Percentiles rank a stretch among this genome's conserved stretches.
phyloP scores from a whole-genome alignment of 2,329 filamentous ascomycete species.

The Camillea tinctor region DNA sequence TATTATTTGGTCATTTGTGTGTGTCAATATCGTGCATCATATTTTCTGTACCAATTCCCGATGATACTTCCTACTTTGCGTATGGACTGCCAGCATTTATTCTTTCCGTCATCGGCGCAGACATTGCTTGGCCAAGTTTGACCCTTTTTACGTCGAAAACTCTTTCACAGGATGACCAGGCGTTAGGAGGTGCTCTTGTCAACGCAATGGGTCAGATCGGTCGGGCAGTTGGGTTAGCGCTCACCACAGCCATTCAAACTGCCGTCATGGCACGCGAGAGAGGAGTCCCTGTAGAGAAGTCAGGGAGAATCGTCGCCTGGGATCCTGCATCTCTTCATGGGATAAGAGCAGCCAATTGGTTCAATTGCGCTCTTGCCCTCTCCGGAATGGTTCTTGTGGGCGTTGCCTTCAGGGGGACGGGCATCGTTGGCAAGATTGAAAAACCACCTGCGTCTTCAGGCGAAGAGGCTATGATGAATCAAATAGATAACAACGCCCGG shows the following conservation, averaged over 20 bases:
- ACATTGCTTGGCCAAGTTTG: conserved; percentile 64
- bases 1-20: conserved; percentile 56
- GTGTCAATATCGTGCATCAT: conserved; percentile 57
- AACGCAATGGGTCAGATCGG: conserved; percentile 66
- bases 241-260: conserved; percentile 64
- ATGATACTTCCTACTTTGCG: conserved; percentile 63
- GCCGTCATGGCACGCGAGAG: conserved; percentile 54
- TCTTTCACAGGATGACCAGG: conserved; percentile 63
- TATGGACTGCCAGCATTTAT: conserved; percentile 66
- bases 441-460: conserved; percentile 6
- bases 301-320: conserved; percentile 41
- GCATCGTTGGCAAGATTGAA: conserved; percentile 48
- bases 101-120: conserved; percentile 63
- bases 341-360: conserved; percentile 50
- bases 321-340: conserved; percentile 48
- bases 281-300: conserved; percentile 42
- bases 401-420: conserved; percentile 50
- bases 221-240: conserved; percentile 62
- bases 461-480: conserved; percentile 17
- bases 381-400: conserved; percentile 44
- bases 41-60: conserved; percentile 62
- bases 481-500: conserved; percentile 4
- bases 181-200: conserved; percentile 65
- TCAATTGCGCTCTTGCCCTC: conserved; percentile 49
- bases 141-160: conserved; percentile 65